Evolutionary conservation across 2,329 filamentous ascomycete genomes (phyloP), one percentile per base, ranked within the genome.

Genomic region (Colletotrichum orbiculare): DNA sequence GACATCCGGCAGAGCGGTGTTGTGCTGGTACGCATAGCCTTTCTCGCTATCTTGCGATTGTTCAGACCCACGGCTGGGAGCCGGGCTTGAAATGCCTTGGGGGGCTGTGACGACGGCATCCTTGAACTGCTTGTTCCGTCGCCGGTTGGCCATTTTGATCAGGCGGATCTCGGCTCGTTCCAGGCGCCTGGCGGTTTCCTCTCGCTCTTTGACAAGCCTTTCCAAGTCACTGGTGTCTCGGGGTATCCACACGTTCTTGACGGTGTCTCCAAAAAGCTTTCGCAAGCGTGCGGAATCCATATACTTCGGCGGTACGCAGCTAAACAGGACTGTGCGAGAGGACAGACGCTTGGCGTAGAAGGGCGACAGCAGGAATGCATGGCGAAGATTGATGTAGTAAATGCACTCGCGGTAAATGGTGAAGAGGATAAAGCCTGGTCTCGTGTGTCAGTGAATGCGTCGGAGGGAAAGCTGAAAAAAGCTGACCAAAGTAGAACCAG

Each of bases 371-470:
- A 94, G 87, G 80, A 96, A 98, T 1, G 95, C 95, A 79, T 98
- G 96, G 69, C 95, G 92, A 56, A 98, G 80, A 72, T 97, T 97
- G 81, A 97, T 92, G 77, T 94, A 97, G 85, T 91, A 98, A 71
- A 99, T 90, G 74, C 90, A 90, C 78, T 99, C 96, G 67, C 96
- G 89, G 37, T 93, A 93, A 59, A 99, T 88, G 72, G 93, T 92
- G 78, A 93, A 95, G 77, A 97, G 89, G 65, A 99, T 85, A 75
- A 98, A 97, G 61, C 87, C 81, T 77, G 13, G 15, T 2, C 4
- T 8, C 2, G 3, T 1, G 3, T 9, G 37, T 65, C 3, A 65
- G 57, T 1, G 8, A 4, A 38, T n/a, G 46, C 10, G 17, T 45
- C 12, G 12, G 17, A 13, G n/a, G 11, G n/a, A 15, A 17, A 10